A percentile compares a stretch with the other conserved stretches of the same genome.
These are phyloP conservation scores for Barnettozyma vustinii DNA, from an alignment of 805 yeast genomes.

Conservation along the genomic window DNA sequence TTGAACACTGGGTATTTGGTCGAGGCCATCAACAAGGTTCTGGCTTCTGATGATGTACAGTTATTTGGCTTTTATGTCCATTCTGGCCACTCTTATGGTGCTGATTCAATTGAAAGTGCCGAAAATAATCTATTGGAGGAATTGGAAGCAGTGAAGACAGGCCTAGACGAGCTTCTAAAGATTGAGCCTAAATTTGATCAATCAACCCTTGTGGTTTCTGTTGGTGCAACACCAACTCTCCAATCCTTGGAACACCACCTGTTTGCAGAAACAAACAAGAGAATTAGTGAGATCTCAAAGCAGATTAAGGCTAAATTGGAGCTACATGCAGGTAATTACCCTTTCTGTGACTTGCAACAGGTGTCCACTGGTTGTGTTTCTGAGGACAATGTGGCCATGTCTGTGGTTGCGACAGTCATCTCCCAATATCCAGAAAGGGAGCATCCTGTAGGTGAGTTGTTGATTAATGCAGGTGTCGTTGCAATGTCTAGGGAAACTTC, in stretches of 20 bases:
- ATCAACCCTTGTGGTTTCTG: conserved; percentile 46
- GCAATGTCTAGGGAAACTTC: conserved; percentile 63
- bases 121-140: conserved; percentile 48
- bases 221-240: conserved; percentile 81
- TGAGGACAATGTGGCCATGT: conserved; percentile 41
- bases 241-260: conserved; percentile 43
- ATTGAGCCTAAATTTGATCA: conserved; percentile 34
- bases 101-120: conserved; percentile 42
- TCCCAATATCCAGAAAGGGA: conserved; percentile 55
- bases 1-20: conserved; percentile 30
- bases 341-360: conserved; percentile 72
- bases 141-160: conserved; percentile 48
- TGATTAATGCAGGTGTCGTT: conserved; percentile 69
- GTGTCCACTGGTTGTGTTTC: conserved; percentile 59
- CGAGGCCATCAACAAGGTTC: conserved; percentile 30
- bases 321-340: conserved; percentile 78
- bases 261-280: conserved; percentile 11
- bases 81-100: conserved; percentile 69
- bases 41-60: conserved; percentile 30
- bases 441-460: conserved; percentile 49
- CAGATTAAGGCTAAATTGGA: conserved; percentile 44
- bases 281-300: conserved; percentile 12
- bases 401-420: conserved; percentile 53
- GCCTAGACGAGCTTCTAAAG: conserved; percentile 34
- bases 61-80: conserved; percentile 72